phyloP scores from a whole-genome alignment of 1,139 yeast genomes.

The Saccharomyces hybrid region DNA sequence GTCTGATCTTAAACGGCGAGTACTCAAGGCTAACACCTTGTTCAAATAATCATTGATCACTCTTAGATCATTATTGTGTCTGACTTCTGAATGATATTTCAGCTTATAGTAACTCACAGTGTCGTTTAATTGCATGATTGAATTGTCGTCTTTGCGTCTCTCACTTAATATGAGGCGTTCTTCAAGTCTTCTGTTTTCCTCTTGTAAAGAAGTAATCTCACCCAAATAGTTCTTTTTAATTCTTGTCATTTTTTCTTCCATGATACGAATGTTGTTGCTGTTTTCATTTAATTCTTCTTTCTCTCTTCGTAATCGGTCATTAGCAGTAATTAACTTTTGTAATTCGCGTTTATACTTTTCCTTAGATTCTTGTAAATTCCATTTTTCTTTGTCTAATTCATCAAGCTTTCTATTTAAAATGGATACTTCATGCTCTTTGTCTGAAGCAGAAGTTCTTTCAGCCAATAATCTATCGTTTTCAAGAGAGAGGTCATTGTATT shows the following conservation, averaged over 20 bases:
- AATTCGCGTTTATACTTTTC: slow-evolving; percentile 21
- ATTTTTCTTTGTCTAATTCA: slow-evolving; percentile 10
- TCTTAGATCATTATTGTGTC: slow-evolving; percentile 27
- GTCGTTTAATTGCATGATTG: slow-evolving; percentile 2
- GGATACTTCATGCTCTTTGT: slow-evolving; percentile 3
- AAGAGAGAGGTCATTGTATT: neutral
- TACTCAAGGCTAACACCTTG: slow-evolving; percentile 28
- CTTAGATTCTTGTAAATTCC: slow-evolving; percentile 16
- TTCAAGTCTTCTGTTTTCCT: slow-evolving; percentile 22
- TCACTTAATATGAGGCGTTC: slow-evolving; percentile 5
- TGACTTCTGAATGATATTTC: slow-evolving; percentile 27
- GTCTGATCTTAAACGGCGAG: slow-evolving; percentile 27
- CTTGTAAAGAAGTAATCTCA: slow-evolving; percentile 21
- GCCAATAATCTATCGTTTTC: neutral
- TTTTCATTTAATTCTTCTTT: slow-evolving; percentile 5
- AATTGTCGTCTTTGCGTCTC: slow-evolving; percentile 7
- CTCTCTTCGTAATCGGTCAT: slow-evolving; percentile 20
- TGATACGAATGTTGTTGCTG: slow-evolving; percentile 2
- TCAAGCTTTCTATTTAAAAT: slow-evolving; percentile 8
- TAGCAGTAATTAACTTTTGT: slow-evolving; percentile 15
- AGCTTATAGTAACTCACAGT: slow-evolving; percentile 21
- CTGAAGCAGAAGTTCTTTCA: neutral
- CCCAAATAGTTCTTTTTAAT: slow-evolving; percentile 23
- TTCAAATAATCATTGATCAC: slow-evolving; percentile 30
- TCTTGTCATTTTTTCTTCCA: slow-evolving; percentile 19